Evolutionary conservation across 2,329 filamentous ascomycete genomes (phyloP).

Genomic region (Sclerotinia minor): DNA sequence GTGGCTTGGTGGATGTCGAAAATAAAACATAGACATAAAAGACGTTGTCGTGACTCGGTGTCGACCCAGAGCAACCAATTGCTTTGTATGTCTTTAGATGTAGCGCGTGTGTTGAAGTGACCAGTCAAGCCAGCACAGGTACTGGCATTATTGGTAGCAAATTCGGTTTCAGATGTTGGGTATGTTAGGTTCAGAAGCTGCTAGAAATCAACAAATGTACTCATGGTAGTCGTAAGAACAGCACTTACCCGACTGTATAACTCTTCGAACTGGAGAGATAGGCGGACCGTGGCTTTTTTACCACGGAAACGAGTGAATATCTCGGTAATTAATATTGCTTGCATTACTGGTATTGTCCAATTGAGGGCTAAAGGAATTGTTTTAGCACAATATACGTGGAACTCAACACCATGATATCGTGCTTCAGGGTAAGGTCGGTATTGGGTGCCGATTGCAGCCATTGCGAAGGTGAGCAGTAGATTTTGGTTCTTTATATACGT

Average conservation of each 20-base stretch:
- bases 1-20: slow-evolving; percentile 57
- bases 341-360: slow-evolving; percentile 38
- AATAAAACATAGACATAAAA: slow-evolving; percentile 58
- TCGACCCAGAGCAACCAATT: slow-evolving; percentile 55
- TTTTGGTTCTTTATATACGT: slow-evolving; percentile 34
- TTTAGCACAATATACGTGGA: slow-evolving; percentile 38
- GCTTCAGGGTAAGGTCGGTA: slow-evolving; percentile 37
- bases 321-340: slow-evolving; percentile 41
- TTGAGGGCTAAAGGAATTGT: slow-evolving; percentile 34
- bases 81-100: slow-evolving; percentile 26
- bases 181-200: slow-evolving; percentile 14
- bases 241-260: slow-evolving; percentile 37
- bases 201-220: slow-evolving; percentile 4
- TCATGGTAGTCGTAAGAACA: background rate
- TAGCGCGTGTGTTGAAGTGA: slow-evolving; percentile 9
- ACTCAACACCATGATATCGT: slow-evolving; percentile 35
- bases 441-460: slow-evolving; percentile 41
- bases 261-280: slow-evolving; percentile 37
- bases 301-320: slow-evolving; percentile 39
- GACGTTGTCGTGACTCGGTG: slow-evolving; percentile 53
- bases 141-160: background rate
- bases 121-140: background rate
- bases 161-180: background rate
- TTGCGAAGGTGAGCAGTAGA: slow-evolving; percentile 35
- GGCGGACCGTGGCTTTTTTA: slow-evolving; percentile 34